A percentile compares a stretch with the other conserved stretches of the same genome.
Conservation (phyloP, 2,329 filamentous ascomycete genomes). For the Fusarium duplospermum region DNA sequence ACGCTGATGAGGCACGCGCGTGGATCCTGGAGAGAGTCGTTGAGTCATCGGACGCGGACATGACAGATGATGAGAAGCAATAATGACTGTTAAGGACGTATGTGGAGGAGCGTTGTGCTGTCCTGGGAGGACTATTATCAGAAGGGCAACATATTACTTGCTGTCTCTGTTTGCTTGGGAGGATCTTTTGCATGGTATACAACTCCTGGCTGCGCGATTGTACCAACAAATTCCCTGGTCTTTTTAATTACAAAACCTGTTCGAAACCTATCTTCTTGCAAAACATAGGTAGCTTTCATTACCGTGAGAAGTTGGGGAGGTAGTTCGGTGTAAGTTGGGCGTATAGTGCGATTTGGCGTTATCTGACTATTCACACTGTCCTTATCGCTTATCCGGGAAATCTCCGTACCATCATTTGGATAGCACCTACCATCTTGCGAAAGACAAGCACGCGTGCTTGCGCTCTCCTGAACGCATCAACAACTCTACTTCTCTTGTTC, state of each 20-base stretch:
- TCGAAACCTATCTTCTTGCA: neutral
- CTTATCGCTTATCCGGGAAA: conserved; percentile 42
- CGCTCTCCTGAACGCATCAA: conserved; percentile 24
- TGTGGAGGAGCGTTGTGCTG: neutral
- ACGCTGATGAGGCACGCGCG: conserved; percentile 61
- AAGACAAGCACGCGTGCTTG: conserved; percentile 38
- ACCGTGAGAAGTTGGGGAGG: neutral
- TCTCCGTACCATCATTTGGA: conserved; percentile 37
- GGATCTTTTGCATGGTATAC: neutral
- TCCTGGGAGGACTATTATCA: neutral
- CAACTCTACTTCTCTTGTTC: conserved; percentile 1
- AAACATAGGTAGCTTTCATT: too few species aligned
- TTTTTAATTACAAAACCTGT: neutral
- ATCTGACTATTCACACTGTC: neutral
- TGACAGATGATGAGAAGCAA: conserved; percentile 62
- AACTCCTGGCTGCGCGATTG: neutral
- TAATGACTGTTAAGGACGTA: conserved; percentile 10
- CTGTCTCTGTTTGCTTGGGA: neutral
- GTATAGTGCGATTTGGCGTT: neutral
- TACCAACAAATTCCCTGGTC: neutral
- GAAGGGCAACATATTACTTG: conserved; percentile 2
- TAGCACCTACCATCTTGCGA: conserved; percentile 27
- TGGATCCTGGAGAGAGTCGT: conserved; percentile 61
- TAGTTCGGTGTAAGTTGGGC: neutral
- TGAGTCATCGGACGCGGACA: conserved; percentile 53